Conservation (phyloP, 2,329 filamentous ascomycete genomes). For the Fusarium concolor region DNA sequence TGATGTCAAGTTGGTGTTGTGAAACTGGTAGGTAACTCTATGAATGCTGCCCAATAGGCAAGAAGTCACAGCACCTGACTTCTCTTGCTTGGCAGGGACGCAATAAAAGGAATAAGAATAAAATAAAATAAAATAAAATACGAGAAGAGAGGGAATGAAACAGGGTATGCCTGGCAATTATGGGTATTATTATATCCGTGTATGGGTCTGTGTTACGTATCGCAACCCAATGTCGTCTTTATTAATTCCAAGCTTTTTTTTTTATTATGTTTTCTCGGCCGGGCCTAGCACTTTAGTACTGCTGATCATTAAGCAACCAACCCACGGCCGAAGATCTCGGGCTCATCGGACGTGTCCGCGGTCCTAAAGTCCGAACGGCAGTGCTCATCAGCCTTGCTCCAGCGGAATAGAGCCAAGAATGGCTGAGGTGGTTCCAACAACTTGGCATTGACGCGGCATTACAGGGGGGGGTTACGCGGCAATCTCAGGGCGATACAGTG, state of each 20-base stretch:
- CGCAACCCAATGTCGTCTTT: background rate
- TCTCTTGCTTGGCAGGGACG: slow-evolving; percentile 5
- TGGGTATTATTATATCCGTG: slow-evolving; percentile 17
- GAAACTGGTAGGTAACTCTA: background rate
- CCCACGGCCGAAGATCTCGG: slow-evolving; percentile 4
- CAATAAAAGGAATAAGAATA: background rate
- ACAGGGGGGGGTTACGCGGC: slow-evolving; percentile 26
- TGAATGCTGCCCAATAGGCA: slow-evolving; percentile 1
- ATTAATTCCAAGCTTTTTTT: slow-evolving; percentile 27
- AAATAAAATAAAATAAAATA: background rate
- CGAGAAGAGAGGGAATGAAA: background rate
- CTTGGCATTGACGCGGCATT: slow-evolving; percentile 21
- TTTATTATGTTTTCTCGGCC: slow-evolving; percentile 27
- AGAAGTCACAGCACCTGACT: background rate
- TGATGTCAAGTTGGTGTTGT: slow-evolving; percentile 5
- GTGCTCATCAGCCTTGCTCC: slow-evolving; percentile 11
- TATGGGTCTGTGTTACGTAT: slow-evolving; percentile 31
- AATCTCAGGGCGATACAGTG: slow-evolving; percentile 2
- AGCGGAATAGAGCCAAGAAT: slow-evolving; percentile 10
- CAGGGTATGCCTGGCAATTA: background rate
- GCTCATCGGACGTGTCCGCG: slow-evolving; percentile 10
- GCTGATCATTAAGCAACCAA: background rate
- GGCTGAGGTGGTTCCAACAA: slow-evolving; percentile 1
- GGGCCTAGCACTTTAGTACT: slow-evolving; percentile 5
- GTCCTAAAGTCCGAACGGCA: slow-evolving; percentile 17